Percentiles rank a stretch among this genome's conserved stretches.
Conservation (phyloP, 2,329 filamentous ascomycete genomes). For the Colletotrichum gigasporum region DNA sequence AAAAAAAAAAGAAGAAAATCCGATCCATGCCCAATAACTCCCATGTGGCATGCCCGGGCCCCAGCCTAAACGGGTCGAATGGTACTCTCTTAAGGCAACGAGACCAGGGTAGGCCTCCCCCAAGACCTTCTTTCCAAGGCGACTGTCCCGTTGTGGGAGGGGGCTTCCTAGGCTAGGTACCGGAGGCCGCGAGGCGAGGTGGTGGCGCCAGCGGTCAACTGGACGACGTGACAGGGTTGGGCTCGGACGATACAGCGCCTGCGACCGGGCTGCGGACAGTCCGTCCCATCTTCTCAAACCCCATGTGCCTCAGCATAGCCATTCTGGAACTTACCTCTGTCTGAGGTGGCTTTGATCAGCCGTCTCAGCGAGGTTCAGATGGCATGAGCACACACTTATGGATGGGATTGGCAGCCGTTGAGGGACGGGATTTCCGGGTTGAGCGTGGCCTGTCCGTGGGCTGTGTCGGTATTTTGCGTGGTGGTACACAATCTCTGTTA, state of each 20-base stretch:
- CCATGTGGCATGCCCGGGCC: constrained; percentile 7
- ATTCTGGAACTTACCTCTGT: constrained; percentile 29
- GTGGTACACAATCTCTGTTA: constrained; percentile 18
- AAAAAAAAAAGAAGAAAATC: not conserved
- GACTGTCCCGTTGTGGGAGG: not conserved
- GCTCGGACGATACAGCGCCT: constrained; percentile 21
- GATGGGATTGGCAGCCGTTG: constrained; percentile 8
- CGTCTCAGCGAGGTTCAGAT: constrained; percentile 36
- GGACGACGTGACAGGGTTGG: constrained; percentile 3
- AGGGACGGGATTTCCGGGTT: not conserved
- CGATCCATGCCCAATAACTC: constrained; percentile 20
- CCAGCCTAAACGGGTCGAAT: constrained; percentile 5
- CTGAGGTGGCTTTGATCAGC: constrained; percentile 35
- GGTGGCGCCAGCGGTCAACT: constrained; percentile 2
- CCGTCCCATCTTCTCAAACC: constrained; percentile 38
- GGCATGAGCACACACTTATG: constrained; percentile 21
- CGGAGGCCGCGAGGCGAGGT: too few relatives aligned
- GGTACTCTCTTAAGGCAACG: constrained; percentile 11
- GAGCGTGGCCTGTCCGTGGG: not conserved
- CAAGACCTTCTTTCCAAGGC: not conserved
- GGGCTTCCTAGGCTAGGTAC: too few relatives aligned
- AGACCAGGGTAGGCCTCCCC: constrained; percentile 2
- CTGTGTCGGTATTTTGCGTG: constrained; percentile 6
- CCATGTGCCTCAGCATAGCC: constrained; percentile 40
- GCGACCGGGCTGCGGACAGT: constrained; percentile 21